These are phyloP conservation scores for Phlebopus sp. DNA, from an alignment of 1,284 basidiomycete species.

Conservation along the genomic window DNA sequence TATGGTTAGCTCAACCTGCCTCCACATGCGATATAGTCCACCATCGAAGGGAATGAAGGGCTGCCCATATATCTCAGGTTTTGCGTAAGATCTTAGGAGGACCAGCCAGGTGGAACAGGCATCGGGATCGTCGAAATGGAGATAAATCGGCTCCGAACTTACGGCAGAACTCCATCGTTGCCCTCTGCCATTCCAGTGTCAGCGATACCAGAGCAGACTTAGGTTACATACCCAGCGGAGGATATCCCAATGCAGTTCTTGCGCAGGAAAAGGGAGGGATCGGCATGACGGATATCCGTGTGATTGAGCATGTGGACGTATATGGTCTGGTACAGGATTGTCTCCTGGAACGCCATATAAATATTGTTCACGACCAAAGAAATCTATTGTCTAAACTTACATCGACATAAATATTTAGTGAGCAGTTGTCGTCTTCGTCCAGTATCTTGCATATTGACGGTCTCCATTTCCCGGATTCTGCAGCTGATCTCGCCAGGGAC, in stretches of 20 bases:
- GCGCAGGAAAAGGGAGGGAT: slow-evolving; percentile 68
- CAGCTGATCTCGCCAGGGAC: slow-evolving; percentile 49
- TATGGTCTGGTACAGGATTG: slow-evolving; percentile 66
- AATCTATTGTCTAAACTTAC: slow-evolving; percentile 37
- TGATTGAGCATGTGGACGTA: slow-evolving; percentile 69
- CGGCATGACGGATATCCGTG: slow-evolving; percentile 68
- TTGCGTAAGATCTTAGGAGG: slow-evolving; percentile 71
- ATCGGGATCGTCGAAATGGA: slow-evolving; percentile 62
- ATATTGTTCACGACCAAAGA: slow-evolving; percentile 5
- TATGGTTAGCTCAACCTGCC: slow-evolving; percentile 69
- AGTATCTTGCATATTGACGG: slow-evolving; percentile 64
- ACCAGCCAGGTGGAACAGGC: slow-evolving; percentile 67
- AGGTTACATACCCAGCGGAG: slow-evolving; percentile 47
- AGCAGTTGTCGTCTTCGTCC: slow-evolving; percentile 64
- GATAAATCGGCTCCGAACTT: slow-evolving; percentile 64
- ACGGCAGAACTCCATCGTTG: slow-evolving; percentile 58
- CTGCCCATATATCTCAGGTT: slow-evolving; percentile 72
- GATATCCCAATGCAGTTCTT: slow-evolving; percentile 71
- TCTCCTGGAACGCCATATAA: slow-evolving; percentile 46
- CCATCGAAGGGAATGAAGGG: slow-evolving; percentile 56
- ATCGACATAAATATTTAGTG: slow-evolving; percentile 71
- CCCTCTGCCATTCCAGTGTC: slow-evolving; percentile 38
- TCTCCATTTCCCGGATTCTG: slow-evolving; percentile 62
- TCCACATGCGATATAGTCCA: slow-evolving; percentile 81
- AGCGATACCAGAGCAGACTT: slow-evolving; percentile 8